Conservation (phyloP, 495 filamentous ascomycete genomes). For the Talaromyces liani region DNA sequence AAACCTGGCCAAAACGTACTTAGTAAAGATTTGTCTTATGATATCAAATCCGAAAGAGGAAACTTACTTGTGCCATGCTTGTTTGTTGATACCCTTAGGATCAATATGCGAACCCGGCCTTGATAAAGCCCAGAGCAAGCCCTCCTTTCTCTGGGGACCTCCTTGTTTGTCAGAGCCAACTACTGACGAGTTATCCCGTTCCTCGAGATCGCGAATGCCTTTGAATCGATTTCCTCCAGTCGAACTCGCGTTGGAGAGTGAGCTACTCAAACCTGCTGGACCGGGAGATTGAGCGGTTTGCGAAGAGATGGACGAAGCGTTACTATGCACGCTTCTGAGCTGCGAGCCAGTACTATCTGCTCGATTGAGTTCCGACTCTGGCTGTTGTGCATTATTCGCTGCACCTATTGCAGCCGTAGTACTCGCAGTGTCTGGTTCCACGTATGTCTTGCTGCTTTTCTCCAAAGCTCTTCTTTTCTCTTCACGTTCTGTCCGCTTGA, state of each 20-base stretch:
- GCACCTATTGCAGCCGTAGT: constrained; percentile 19
- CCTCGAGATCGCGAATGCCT: constrained; percentile 83
- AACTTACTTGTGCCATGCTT: constrained; percentile 97
- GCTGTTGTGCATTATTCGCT: constrained; percentile 32
- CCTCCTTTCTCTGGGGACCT: constrained; percentile 72
- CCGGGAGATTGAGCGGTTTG: constrained; percentile 33
- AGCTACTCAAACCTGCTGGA: constrained; percentile 20
- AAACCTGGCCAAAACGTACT: constrained; percentile 49
- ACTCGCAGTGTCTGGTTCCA: constrained; percentile 58
- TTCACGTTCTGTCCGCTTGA: constrained; percentile 85
- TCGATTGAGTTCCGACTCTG: constrained; percentile 60
- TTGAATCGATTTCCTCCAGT: constrained; percentile 64
- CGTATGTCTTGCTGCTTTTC: constrained; percentile 75
- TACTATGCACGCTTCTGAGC: constrained; percentile 42
- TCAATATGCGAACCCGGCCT: constrained; percentile 91
- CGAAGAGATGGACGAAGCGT: constrained; percentile 38
- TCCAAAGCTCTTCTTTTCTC: constrained; percentile 85
- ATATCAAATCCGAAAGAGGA: not conserved
- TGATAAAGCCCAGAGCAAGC: constrained; percentile 88
- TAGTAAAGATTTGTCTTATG: not conserved
- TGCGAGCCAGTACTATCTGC: constrained; percentile 68
- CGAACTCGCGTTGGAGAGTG: constrained; percentile 26
- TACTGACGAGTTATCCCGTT: constrained; percentile 50
- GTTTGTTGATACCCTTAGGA: constrained; percentile 89
- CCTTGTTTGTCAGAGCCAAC: constrained; percentile 30